phyloP scores from a whole-genome alignment of 2,329 filamentous ascomycete genomes.

The Aspergillus puulaauensis region DNA sequence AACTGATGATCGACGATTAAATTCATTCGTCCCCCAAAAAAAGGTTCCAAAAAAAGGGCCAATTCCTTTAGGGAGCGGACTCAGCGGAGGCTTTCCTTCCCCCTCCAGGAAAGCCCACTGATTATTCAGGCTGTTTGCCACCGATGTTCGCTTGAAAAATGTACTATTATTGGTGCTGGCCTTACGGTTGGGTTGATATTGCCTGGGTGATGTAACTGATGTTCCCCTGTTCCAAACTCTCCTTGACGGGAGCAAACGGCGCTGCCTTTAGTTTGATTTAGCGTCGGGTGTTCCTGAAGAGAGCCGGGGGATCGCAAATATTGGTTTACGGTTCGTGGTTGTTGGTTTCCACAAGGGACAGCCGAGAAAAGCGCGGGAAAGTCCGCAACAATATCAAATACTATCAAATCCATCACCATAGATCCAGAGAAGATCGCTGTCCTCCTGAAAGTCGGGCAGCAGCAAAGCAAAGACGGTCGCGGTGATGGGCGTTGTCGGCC shows the following conservation, averaged over 20 bases:
- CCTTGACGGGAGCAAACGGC: not conserved
- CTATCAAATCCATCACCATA: too few species aligned
- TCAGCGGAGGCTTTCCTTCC: not conserved
- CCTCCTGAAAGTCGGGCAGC: constrained; percentile 17
- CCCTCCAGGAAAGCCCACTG: not conserved
- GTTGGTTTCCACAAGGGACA: not conserved
- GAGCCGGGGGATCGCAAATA: not conserved
- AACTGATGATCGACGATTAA: constrained; percentile 4
- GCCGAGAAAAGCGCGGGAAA: not conserved
- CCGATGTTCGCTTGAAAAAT: not conserved
- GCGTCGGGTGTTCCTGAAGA: constrained; percentile 8
- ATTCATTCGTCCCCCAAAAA: not conserved
- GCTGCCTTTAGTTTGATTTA: constrained; percentile 1
- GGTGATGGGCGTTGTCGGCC: constrained; percentile 1
- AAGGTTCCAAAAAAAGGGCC: not conserved
- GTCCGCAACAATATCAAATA: too few species aligned
- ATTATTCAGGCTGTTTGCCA: not conserved
- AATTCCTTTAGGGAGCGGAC: not conserved
- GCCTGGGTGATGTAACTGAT: constrained; percentile 12
- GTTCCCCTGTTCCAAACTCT: constrained; percentile 3
- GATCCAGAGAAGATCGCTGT: too few species aligned
- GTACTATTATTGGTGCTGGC: not conserved
- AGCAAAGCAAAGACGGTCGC: constrained; percentile 2
- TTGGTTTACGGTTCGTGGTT: not conserved
- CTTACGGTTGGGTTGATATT: not conserved